phyloP scores from a whole-genome alignment of 148 eudicot genomes.

The Polygonum maritimum region DNA sequence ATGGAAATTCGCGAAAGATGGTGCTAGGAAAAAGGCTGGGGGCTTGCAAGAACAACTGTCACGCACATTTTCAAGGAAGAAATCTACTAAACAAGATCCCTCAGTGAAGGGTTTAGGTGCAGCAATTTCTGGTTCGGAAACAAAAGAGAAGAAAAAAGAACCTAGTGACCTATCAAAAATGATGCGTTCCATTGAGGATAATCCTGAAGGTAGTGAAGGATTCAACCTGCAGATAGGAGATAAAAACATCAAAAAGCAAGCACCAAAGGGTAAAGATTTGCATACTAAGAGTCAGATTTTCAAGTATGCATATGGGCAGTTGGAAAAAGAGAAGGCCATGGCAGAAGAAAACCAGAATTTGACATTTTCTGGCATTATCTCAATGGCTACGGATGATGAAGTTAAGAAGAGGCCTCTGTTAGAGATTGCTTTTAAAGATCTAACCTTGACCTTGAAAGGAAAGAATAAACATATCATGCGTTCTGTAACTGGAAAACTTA shows the following conservation, averaged over 20 bases:
- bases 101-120: slow-evolving; percentile 8
- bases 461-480: slow-evolving; percentile 60
- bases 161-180: slow-evolving; percentile 49
- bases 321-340: slow-evolving; percentile 87
- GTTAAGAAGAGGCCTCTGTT: slow-evolving; percentile 51
- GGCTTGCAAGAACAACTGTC: slow-evolving; percentile 63
- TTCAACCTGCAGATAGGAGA: slow-evolving; percentile 56
- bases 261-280: slow-evolving; percentile 43
- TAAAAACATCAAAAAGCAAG: slow-evolving; percentile 44
- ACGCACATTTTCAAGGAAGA: slow-evolving; percentile 56
- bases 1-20: slow-evolving; percentile 65
- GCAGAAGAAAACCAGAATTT: slow-evolving; percentile 46
- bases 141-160: slow-evolving; percentile 43
- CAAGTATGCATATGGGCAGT: slow-evolving; percentile 78
- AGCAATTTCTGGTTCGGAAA: slow-evolving; percentile 9
- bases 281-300: slow-evolving; percentile 77
- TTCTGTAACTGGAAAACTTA: slow-evolving; percentile 56
- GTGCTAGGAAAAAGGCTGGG: slow-evolving; percentile 37
- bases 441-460: slow-evolving; percentile 60
- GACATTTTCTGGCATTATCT: slow-evolving; percentile 63
- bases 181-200: slow-evolving; percentile 49
- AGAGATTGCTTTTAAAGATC: slow-evolving; percentile 68
- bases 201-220: slow-evolving; percentile 48
- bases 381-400: slow-evolving; percentile 63
- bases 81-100: slow-evolving; percentile 22